Evolutionary conservation across 2,329 filamentous ascomycete species (phyloP).

Genomic region (Pestalotiopsis sp.): DNA sequence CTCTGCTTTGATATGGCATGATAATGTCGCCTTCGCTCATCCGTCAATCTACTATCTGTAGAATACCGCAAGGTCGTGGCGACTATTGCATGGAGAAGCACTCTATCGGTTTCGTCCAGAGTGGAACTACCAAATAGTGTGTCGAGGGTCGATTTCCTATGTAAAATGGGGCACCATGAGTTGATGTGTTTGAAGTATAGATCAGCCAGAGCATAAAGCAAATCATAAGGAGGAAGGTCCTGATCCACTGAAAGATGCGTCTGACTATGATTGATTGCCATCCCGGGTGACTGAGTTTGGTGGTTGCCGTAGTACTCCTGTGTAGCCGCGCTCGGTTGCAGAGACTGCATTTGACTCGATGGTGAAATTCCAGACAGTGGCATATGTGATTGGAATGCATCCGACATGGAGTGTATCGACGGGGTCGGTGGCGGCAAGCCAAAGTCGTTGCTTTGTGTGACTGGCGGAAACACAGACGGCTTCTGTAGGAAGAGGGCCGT

Average conservation of each 20-base stretch:
- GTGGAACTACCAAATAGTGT: constrained; percentile 76
- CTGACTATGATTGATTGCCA: constrained; percentile 52
- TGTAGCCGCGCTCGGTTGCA: constrained; percentile 41
- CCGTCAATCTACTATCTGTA: constrained; percentile 71
- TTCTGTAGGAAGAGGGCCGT: constrained; percentile 64
- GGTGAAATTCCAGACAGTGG: constrained; percentile 41
- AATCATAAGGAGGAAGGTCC: constrained; percentile 72
- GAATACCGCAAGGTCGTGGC: constrained; percentile 86
- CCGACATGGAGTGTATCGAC: constrained; percentile 42
- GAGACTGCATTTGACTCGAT: constrained; percentile 31
- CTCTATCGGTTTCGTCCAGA: constrained; percentile 77
- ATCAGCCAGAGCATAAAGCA: constrained; percentile 71
- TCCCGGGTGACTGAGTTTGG: constrained; percentile 58
- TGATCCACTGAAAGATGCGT: constrained; percentile 55
- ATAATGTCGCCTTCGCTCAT: constrained; percentile 72
- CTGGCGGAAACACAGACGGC: constrained; percentile 47
- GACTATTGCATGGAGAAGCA: constrained; percentile 85
- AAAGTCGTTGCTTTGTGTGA: constrained; percentile 51
- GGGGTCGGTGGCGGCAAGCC: constrained; percentile 46
- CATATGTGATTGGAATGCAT: constrained; percentile 48
- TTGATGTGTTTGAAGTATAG: constrained; percentile 80
- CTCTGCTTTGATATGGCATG: constrained; percentile 81
- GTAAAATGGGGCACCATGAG: constrained; percentile 87
- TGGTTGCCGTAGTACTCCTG: constrained; percentile 51
- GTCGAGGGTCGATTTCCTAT: constrained; percentile 79